A percentile compares a stretch with the other conserved stretches of the same genome.
These are phyloP conservation scores for Talinum fruticosum DNA, from an alignment of 148 eudicot genomes.

Conservation along the genomic window DNA sequence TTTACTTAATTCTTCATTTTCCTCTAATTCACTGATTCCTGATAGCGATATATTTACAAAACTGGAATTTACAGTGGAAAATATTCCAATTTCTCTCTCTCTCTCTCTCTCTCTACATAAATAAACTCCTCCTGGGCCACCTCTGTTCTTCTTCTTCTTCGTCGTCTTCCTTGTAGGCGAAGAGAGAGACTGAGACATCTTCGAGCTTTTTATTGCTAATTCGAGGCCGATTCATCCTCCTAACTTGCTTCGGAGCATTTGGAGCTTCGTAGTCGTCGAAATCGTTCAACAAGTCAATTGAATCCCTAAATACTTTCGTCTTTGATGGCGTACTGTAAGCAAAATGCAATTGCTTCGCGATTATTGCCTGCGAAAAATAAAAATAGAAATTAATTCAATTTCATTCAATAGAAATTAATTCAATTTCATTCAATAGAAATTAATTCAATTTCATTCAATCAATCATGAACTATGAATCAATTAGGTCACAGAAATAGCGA, in stretches of 20 bases:
- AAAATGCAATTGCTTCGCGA: conserved; percentile 62
- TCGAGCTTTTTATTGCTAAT: conserved; percentile 40
- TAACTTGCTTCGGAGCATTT: conserved; percentile 57
- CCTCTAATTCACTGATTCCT: conserved; percentile 18
- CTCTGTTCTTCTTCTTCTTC: conserved; percentile 24
- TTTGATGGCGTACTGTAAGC: conserved; percentile 65
- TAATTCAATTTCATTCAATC: too few relatives aligned
- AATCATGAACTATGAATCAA: background rate
- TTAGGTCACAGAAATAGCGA: background rate
- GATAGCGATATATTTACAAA: background rate
- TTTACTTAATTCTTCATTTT: conserved; percentile 15
- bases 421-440: background rate
- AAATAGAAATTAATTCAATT: background rate
- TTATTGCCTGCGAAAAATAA: conserved; percentile 39
- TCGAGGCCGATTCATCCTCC: conserved; percentile 30
- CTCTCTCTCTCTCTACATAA: conserved; percentile 19
- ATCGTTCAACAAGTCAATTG: conserved; percentile 28
- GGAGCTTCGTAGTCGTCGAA: conserved; percentile 40
- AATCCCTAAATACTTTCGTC: conserved; percentile 34
- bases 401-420: background rate
- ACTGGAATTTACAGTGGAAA: conserved; percentile 8
- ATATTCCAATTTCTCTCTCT: background rate
- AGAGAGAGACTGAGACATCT: conserved; percentile 52
- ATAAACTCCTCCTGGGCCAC: conserved; percentile 38
- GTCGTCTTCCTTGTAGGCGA: conserved; percentile 31